Conservation (phyloP, 768 basidiomycete genomes). For the Scleroderma bovista region DNA sequence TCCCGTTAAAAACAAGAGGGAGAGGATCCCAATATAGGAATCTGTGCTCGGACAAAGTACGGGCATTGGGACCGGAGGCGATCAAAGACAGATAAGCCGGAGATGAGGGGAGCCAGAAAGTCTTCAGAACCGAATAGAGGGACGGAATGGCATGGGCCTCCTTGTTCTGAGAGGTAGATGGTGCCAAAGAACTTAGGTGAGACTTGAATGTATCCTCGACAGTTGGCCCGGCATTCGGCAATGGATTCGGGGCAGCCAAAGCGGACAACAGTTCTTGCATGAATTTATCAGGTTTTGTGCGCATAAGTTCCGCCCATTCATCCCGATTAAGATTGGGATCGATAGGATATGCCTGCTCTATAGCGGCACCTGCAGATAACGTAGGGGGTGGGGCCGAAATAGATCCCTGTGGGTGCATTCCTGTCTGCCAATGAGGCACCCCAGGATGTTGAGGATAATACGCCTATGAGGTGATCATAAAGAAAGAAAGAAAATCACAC, state of each 20-base stretch:
- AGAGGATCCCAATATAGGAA: constrained; percentile 89
- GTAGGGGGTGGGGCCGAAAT: constrained; percentile 29
- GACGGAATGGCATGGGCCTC: constrained; percentile 55
- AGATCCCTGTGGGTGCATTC: constrained; percentile 24
- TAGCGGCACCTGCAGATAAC: constrained; percentile 20
- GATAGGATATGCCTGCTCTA: constrained; percentile 24
- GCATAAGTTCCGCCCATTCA: constrained; percentile 60
- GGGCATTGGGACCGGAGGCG: constrained; percentile 60
- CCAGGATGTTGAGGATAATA: constrained; percentile 30
- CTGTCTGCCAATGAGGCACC: constrained; percentile 25
- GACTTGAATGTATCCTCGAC: constrained; percentile 78
- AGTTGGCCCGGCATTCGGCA: constrained; percentile 52
- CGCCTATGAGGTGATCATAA: constrained; percentile 13
- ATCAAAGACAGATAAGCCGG: constrained; percentile 74
- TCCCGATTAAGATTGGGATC: constrained; percentile 53
- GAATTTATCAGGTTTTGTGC: constrained; percentile 52
- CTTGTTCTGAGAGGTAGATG: constrained; percentile 38
- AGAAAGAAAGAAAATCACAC: not conserved
- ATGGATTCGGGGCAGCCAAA: constrained; percentile 58
- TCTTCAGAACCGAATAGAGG: constrained; percentile 72
- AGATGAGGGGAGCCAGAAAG: constrained; percentile 79
- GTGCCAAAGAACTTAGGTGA: constrained; percentile 61
- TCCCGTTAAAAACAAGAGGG: constrained; percentile 77
- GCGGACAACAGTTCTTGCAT: constrained; percentile 51
- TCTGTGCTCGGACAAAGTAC: constrained; percentile 66